Percentiles rank a stretch among this genome's conserved stretches.
These are phyloP conservation scores for Pterocarpus santalinus DNA, from an alignment of 306 rosid genomes.

Conservation along the genomic window DNA sequence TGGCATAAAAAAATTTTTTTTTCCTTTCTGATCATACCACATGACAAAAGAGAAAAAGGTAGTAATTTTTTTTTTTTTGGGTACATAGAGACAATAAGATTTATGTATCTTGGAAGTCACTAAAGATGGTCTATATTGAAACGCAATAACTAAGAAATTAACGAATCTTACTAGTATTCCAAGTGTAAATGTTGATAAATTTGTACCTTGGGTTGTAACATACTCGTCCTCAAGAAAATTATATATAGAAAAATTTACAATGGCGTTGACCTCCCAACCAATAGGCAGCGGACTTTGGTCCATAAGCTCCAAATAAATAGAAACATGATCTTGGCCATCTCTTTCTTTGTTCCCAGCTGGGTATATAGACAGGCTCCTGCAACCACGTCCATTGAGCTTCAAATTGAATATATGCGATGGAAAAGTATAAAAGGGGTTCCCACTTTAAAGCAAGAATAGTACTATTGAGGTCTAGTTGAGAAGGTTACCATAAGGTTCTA, in stretches of 20 bases:
- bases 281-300: no score
- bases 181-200: not conserved
- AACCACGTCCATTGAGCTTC: not conserved
- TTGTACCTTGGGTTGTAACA: slow-evolving; percentile 48
- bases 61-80: no score
- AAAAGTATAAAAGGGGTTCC: not conserved
- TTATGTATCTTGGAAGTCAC: not conserved
- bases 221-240: slow-evolving; percentile 42
- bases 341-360: slow-evolving; percentile 48
- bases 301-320: slow-evolving; percentile 43
- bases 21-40: no score
- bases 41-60: not conserved
- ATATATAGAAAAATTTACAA: no score
- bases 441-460: not conserved
- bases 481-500: not conserved
- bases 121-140: not conserved
- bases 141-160: not conserved
- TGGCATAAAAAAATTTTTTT: no score
- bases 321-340: slow-evolving; percentile 51
- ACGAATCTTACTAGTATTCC: not conserved
- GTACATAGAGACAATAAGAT: no score
- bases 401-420: not conserved
- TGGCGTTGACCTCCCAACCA: no score
- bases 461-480: no score
- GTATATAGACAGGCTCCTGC: slow-evolving; percentile 46